Base-by-base conservation (phyloP, 495 filamentous ascomycete species). In the Achaetomiella virescens region DNA sequence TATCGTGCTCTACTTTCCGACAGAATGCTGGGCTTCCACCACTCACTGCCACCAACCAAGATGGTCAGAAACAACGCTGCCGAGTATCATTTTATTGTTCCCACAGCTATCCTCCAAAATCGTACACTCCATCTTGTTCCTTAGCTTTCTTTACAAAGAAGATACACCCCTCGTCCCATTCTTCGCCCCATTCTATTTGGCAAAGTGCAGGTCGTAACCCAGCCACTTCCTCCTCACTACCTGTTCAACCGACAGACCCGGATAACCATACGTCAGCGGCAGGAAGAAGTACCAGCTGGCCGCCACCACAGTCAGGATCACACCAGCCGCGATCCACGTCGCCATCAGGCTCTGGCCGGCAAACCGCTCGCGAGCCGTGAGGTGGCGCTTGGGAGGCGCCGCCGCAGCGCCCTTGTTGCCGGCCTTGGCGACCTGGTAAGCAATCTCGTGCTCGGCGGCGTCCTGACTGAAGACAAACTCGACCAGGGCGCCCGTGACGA, bases 151-250 rank as follows among this genome's bases (percentile, higher is more conserved):
- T n/a, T n/a, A n/a, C n/a, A n/a, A n/a, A n/a, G n/a, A n/a, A n/a
- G n/a, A n/a, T n/a, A n/a, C n/a, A n/a, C 8, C 17, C 31, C 24
- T n/a, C 37, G 12, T 27, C 25, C 40, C 11, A 4, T 37, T 47
- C 27, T 6, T 12, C 7, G 5, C n/a, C n/a, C 7, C 14, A 10
- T 4, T 35, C 35, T 87, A 98, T 81, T 98, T 98, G 36, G 93
- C 93, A 75, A 97, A 98, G 76, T 98, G 93, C 70, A 98, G 79
- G 72, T 98, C 93, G 70, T 98, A 98, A 44, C 86, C 86, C 65
- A 97, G 76, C 93, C 91, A 98, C 75, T 96, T 96, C 70, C 93
- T 82, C 47, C 88, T 83, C 51, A 86, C 69, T 40, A 98, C 91
- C 63, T 89, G 78, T 10, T 85, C 84, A 10, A 91, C 85, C 55